Conservation (phyloP, 108 stramenopile species). For the Nitzschia inconspicua region DNA sequence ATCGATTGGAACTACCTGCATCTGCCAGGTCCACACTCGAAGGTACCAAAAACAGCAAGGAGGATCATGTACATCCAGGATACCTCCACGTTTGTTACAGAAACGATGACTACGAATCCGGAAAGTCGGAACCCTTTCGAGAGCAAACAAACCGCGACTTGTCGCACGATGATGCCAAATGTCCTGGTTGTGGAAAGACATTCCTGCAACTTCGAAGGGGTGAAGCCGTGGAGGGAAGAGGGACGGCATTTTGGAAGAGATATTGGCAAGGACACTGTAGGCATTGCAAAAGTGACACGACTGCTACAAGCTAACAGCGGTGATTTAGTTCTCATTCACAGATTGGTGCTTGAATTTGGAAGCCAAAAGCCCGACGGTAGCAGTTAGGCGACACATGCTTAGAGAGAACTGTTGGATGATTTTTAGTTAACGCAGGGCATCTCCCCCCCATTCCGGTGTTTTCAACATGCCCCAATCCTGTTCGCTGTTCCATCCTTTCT, state of each 20-base stretch:
- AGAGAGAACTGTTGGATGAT: too few relatives aligned
- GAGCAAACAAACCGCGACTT: neutral
- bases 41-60: neutral
- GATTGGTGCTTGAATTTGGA: too few relatives aligned
- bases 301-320: too few relatives aligned
- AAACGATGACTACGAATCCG: conserved; percentile 39
- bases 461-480: too few relatives aligned
- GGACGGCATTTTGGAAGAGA: conserved; percentile 52
- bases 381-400: too few relatives aligned
- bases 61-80: conserved; percentile 14
- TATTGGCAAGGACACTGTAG: conserved; percentile 55
- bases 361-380: too few relatives aligned
- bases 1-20: conserved; percentile 36
- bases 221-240: conserved; percentile 46
- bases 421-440: too few relatives aligned
- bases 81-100: conserved; percentile 58
- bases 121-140: conserved; percentile 17
- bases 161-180: conserved; percentile 33
- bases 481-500: too few relatives aligned
- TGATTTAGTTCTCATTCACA: too few relatives aligned
- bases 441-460: too few relatives aligned
- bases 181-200: conserved; percentile 31
- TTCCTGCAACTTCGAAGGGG: conserved; percentile 58
- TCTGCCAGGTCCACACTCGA: neutral
- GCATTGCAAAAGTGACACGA: conserved; percentile 71